Evolutionary conservation across 2,329 filamentous ascomycete genomes (phyloP).

Genomic region (Zelopaecilomyces penicillatus): DNA sequence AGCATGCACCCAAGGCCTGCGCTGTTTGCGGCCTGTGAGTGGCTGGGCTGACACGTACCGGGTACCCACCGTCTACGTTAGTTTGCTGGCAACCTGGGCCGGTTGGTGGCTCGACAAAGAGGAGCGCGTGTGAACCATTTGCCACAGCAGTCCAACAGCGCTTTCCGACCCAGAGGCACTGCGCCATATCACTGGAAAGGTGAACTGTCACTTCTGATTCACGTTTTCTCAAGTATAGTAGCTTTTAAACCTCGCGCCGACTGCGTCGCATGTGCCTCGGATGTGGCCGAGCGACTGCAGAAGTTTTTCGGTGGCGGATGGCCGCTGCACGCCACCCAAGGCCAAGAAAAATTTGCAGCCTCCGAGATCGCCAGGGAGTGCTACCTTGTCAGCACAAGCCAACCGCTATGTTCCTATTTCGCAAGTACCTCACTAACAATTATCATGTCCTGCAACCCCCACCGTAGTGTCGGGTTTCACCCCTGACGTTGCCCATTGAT

Average conservation of each 20-base stretch:
- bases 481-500: too few species aligned
- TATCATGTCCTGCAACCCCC: constrained; percentile 14
- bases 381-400: constrained; percentile 19
- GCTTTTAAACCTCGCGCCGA: too few species aligned
- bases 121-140: too few species aligned
- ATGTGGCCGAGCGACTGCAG: too few species aligned
- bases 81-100: too few species aligned
- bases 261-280: too few species aligned
- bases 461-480: not conserved
- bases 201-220: not conserved
- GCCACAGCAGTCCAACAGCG: not conserved
- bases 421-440: constrained; percentile 33
- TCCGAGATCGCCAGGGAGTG: constrained; percentile 19
- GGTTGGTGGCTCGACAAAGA: too few species aligned
- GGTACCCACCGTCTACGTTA: constrained; percentile 2
- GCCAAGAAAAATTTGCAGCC: constrained; percentile 21
- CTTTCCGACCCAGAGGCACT: not conserved
- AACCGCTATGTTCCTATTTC: constrained; percentile 9
- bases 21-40: constrained; percentile 25
- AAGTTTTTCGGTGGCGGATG: not conserved
- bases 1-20: constrained; percentile 17
- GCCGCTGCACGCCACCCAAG: constrained; percentile 9
- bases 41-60: constrained; percentile 19
- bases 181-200: constrained; percentile 3
- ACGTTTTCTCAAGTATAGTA: too few species aligned